A percentile compares a stretch with the other conserved stretches of the same genome.
These are phyloP conservation scores for Hypericum androsaemum DNA, from an alignment of 345 rosid species.

Conservation along the genomic window DNA sequence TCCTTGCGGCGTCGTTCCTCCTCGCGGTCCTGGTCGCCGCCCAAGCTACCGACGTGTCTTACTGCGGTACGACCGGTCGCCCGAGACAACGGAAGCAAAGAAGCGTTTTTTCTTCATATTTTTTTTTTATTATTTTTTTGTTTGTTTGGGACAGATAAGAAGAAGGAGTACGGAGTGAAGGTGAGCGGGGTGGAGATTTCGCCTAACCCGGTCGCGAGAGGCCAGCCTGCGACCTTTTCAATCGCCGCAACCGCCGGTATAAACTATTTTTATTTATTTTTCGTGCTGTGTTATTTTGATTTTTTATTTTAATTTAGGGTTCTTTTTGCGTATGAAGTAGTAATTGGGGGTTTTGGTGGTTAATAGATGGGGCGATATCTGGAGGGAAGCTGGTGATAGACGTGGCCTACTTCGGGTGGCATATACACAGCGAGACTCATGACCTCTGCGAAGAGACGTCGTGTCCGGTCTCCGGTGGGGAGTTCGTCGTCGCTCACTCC, in stretches of 20 bases:
- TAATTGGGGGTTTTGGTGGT: background rate
- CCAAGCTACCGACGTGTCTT: slow-evolving; percentile 42
- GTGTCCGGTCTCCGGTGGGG: slow-evolving; percentile 72
- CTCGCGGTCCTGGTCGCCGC: slow-evolving; percentile 27
- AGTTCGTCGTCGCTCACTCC: slow-evolving; percentile 71
- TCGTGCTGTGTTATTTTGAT: background rate
- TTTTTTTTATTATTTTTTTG: background rate
- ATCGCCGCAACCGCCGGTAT: slow-evolving; percentile 55
- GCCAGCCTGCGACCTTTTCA: slow-evolving; percentile 51
- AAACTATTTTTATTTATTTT: background rate
- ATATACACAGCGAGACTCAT: slow-evolving; percentile 67
- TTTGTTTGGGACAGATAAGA: slow-evolving; percentile 37
- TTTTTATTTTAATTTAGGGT: background rate
- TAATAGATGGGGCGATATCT: slow-evolving; percentile 35
- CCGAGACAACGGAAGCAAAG: background rate
- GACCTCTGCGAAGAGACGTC: slow-evolving; percentile 72
- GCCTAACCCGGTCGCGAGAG: slow-evolving; percentile 53
- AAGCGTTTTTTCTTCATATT: no score
- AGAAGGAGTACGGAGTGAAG: slow-evolving; percentile 44
- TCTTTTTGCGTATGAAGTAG: slow-evolving; percentile 25
- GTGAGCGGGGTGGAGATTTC: slow-evolving; percentile 54
- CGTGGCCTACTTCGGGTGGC: slow-evolving; percentile 83
- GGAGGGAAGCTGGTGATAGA: slow-evolving; percentile 72
- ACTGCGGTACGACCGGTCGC: slow-evolving; percentile 44
- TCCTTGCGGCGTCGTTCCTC: slow-evolving; percentile 3